phyloP scores from a whole-genome alignment of 1,284 basidiomycete species.

The Rhodofomes roseus region DNA sequence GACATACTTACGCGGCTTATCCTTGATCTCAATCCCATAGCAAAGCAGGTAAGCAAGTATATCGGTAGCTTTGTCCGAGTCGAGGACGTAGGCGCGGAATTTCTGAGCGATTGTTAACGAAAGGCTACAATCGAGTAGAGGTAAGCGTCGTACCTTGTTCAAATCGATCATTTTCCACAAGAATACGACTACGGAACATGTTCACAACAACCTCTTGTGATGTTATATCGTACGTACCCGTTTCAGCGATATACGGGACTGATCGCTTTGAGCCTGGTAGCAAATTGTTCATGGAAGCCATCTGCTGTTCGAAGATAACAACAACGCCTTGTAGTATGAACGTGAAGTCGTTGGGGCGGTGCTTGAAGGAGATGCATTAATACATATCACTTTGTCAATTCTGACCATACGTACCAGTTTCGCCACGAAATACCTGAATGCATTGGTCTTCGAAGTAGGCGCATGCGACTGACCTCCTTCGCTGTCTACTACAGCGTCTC shows the following conservation, averaged over 20 bases:
- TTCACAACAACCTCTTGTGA: conserved; percentile 7
- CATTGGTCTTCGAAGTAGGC: conserved; percentile 74
- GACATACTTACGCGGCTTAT: conserved; percentile 72
- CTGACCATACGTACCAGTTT: conserved; percentile 65
- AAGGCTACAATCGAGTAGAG: background rate
- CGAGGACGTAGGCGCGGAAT: conserved; percentile 78
- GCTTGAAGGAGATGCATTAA: conserved; percentile 41
- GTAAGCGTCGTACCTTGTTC: conserved; percentile 66
- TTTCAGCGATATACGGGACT: conserved; percentile 78
- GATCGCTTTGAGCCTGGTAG: conserved; percentile 82
- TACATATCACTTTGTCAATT: background rate
- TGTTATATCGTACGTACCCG: conserved; percentile 46
- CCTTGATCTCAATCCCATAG: conserved; percentile 82
- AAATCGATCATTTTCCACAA: conserved; percentile 90
- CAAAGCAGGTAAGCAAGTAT: conserved; percentile 75
- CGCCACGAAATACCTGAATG: conserved; percentile 86
- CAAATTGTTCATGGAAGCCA: conserved; percentile 68
- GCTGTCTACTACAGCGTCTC: conserved; percentile 37
- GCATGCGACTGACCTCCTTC: conserved; percentile 31
- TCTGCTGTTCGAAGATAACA: conserved; percentile 70
- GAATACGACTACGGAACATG: conserved; percentile 57
- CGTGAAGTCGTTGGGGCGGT: conserved; percentile 83
- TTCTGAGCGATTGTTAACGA: conserved; percentile 46
- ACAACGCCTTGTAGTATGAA: conserved; percentile 78
- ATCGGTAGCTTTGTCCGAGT: conserved; percentile 76